phyloP scores from a whole-genome alignment of 73 alveolate species.

The Uronychia setigera region DNA sequence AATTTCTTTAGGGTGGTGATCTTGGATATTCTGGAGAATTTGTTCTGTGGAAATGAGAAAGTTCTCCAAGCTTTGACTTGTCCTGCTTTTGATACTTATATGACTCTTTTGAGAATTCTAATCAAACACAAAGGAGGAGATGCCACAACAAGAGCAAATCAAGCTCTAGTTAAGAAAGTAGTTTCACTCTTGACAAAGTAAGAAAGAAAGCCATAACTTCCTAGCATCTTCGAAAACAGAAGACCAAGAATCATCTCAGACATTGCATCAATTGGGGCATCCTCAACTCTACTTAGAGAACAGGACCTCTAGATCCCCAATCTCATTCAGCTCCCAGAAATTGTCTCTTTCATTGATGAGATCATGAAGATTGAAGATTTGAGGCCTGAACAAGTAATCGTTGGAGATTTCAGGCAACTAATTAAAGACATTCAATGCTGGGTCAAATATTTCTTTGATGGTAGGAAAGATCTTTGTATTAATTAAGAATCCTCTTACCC shows the following conservation, averaged over 20 bases:
- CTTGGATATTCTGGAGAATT: conserved; percentile 30
- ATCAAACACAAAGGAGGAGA: conserved; percentile 34
- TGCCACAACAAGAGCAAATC: conserved; percentile 19
- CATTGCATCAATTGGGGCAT: conserved; percentile 44
- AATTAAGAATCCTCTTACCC: conserved; percentile 36
- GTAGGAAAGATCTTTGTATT: conserved; percentile 45
- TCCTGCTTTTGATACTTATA: conserved; percentile 64
- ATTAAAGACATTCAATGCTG: conserved; percentile 52
- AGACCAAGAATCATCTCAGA: conserved; percentile 60
- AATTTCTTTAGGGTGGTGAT: conserved; percentile 13
- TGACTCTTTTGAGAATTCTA: conserved; percentile 51
- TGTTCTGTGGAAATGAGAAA: conserved; percentile 65
- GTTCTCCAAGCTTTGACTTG: conserved; percentile 46
- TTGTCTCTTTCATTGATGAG: conserved; percentile 49
- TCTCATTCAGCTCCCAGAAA: conserved; percentile 49
- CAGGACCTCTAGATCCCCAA: conserved; percentile 48
- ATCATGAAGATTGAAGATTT: conserved; percentile 15
- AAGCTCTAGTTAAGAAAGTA: conserved; percentile 31
- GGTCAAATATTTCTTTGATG: conserved; percentile 47
- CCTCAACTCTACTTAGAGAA: conserved; percentile 42
- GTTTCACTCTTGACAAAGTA: conserved; percentile 30
- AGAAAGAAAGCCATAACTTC: neutral
- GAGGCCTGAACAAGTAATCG: conserved; percentile 28
- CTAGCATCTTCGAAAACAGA: conserved; percentile 36
- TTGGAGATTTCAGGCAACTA: conserved; percentile 29